Base-by-base conservation (phyloP, 164 flowering plant species). In the Santalum album region DNA sequence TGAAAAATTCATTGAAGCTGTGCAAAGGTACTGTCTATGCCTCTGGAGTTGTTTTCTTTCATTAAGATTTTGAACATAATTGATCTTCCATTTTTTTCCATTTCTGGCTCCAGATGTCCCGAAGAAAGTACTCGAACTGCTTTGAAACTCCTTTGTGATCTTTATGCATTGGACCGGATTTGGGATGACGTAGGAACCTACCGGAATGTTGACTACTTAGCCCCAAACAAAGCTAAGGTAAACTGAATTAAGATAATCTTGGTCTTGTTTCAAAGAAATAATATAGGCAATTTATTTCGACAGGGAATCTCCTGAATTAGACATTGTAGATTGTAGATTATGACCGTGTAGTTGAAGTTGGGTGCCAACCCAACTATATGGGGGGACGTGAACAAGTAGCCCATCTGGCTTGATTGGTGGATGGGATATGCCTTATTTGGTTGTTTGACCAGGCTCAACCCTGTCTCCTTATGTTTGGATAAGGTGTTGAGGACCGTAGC, bases 151-250 rank as follows among this genome's bases (percentile, higher is more conserved):
- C 76, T 79, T 0, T 92, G 98, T 54, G 96, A 92, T 73, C 87
- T 86, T 20, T 92, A 92, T 65, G 98, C 98, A 27, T 56, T 92
- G 80, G 80, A 92, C 58, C 80, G 89, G 22, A 88, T 92, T 61
- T 92, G 96, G 96, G 83, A 86, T 20, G 98, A 92, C 69, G 88
- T 92, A 18, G 98, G 98, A 49, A 92, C 98, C 23, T 92, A 86
- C 68, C 85, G 95, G 11, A 92, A 76, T 67, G 98, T 88, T 29
- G 98, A 92, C 59, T 92, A 88, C 73, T 85, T 92, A 48, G 95
- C 98, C 35, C 98, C 98, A 17, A 92, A 92, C 68, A 92, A 92
- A 71, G 98, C 98, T 17, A 92, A 88, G 98, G 98, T 92, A 79
- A 38, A 16, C 42, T 38, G 12, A 38, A 38, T 10, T 38, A 38